These are phyloP conservation scores for Suhomyces atakaporum DNA, from an alignment of 1,139 yeast species.

Conservation along the genomic window DNA sequence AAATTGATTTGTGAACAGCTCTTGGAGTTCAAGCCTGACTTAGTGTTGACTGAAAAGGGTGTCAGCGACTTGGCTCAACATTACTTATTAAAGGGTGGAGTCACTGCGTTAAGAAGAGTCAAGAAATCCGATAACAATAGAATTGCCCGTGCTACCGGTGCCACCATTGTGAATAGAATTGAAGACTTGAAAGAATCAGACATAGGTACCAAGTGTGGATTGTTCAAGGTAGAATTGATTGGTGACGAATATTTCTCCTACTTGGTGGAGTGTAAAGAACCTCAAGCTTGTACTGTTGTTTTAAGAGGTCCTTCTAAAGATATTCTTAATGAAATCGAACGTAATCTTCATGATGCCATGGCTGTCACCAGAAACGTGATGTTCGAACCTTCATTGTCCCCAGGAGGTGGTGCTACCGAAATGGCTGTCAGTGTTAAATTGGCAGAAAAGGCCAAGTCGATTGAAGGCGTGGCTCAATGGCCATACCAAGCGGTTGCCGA, in stretches of 20 bases:
- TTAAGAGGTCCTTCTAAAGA: slow-evolving; percentile 97
- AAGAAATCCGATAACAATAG: slow-evolving; percentile 95
- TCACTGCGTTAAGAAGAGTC: slow-evolving; percentile 90
- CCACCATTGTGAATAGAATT: slow-evolving; percentile 91
- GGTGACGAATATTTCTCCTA: slow-evolving; percentile 97
- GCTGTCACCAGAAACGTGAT: slow-evolving; percentile 95
- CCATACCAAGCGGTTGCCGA: slow-evolving; percentile 99
- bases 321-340: slow-evolving; percentile 91
- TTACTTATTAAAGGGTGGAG: slow-evolving; percentile 89
- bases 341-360: slow-evolving; percentile 98
- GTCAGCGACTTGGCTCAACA: slow-evolving; percentile 98
- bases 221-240: slow-evolving; percentile 88
- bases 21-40: slow-evolving; percentile 83
- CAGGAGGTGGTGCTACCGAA: slow-evolving; percentile 99
- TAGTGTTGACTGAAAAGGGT: slow-evolving; percentile 97
- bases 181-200: slow-evolving; percentile 93
- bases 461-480: slow-evolving; percentile 97
- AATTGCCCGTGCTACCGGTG: slow-evolving; percentile 96
- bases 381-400: slow-evolving; percentile 91
- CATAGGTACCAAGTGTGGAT: slow-evolving; percentile 85
- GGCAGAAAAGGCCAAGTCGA: slow-evolving; percentile 85
- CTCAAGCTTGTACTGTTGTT: slow-evolving; percentile 91
- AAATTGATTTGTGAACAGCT: slow-evolving; percentile 83
- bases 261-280: slow-evolving; percentile 76
- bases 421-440: slow-evolving; percentile 94